Evolutionary conservation across 176 grass and related monocot genomes (phyloP).

Genomic region (Tillandsia leiboldiana): DNA sequence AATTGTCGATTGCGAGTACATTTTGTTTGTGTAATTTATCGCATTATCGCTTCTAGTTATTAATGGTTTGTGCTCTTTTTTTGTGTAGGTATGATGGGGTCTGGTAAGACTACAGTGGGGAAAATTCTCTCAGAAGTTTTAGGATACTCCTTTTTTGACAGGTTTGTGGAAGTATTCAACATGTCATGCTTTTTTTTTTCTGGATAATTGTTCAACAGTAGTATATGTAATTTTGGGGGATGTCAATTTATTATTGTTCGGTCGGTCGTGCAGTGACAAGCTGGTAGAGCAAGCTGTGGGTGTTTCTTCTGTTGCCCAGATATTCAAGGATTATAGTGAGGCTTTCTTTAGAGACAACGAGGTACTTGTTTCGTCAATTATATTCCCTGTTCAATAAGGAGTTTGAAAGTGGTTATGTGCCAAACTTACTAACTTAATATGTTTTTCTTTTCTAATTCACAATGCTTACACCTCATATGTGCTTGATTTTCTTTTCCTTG

Average conservation of each 20-base stretch:
- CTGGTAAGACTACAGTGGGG: constrained; percentile 14
- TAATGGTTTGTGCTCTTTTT: background rate
- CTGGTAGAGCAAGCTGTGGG: constrained; percentile 22
- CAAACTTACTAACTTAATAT: background rate
- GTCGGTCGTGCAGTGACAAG: constrained; percentile 16
- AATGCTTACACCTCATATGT: background rate
- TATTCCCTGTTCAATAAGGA: background rate
- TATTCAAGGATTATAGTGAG: constrained; percentile 25
- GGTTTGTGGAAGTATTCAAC: background rate
- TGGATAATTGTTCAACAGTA: background rate
- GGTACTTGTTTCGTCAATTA: background rate
- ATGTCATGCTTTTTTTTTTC: background rate
- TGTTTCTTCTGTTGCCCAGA: constrained; percentile 27
- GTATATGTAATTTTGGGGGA: background rate
- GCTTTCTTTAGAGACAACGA: constrained; percentile 23
- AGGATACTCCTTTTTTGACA: constrained; percentile 14
- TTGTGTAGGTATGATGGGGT: constrained; percentile 5
- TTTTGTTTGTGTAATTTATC: background rate
- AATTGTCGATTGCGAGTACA: background rate
- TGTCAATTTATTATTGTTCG: background rate
- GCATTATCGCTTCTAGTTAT: background rate
- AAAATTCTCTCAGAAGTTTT: constrained; percentile 9
- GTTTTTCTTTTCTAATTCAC: background rate
- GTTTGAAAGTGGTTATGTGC: background rate
- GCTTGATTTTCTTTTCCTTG: background rate